phyloP scores from a whole-genome alignment of 2,329 filamentous ascomycete species.

The Pseudodiploospora longispora region DNA sequence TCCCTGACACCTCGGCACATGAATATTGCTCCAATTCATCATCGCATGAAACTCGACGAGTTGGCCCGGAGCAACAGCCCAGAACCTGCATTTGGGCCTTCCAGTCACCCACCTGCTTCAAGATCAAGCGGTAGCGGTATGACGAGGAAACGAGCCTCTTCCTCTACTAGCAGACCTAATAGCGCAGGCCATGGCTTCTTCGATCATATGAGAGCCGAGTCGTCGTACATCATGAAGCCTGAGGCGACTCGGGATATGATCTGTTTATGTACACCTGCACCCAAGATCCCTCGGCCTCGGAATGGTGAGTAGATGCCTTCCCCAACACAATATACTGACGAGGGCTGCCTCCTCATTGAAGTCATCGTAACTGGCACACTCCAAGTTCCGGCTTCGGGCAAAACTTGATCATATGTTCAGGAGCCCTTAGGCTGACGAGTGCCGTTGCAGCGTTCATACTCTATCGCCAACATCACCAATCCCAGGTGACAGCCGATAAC shows the following conservation, averaged over 20 bases:
- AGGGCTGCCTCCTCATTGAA: neutral
- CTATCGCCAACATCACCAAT: slow-evolving; percentile 89
- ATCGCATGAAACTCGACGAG: slow-evolving; percentile 14
- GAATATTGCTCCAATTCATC: slow-evolving; percentile 14
- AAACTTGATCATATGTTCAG: neutral
- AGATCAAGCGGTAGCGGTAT: neutral
- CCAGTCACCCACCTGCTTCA: neutral
- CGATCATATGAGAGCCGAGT: slow-evolving; percentile 20
- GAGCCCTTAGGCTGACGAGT: slow-evolving; percentile 15
- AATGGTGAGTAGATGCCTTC: slow-evolving; percentile 41
- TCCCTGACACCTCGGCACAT: slow-evolving; percentile 15
- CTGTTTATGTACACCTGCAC: slow-evolving; percentile 48
- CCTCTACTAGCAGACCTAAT: slow-evolving; percentile 37
- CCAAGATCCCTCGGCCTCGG: slow-evolving; percentile 50
- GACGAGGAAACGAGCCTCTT: slow-evolving; percentile 33
- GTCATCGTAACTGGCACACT: neutral
- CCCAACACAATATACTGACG: neutral
- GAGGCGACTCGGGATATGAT: slow-evolving; percentile 35
- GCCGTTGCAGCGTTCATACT: slow-evolving; percentile 76
- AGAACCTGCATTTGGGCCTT: neutral
- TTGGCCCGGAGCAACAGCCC: slow-evolving; percentile 8
- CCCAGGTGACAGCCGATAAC: slow-evolving; percentile 68
- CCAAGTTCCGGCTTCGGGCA: neutral
- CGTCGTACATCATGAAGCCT: slow-evolving; percentile 19
- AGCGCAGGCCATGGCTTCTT: slow-evolving; percentile 27